phyloP scores from a whole-genome alignment of 345 rosid genomes.

The Nephelium lappaceum region DNA sequence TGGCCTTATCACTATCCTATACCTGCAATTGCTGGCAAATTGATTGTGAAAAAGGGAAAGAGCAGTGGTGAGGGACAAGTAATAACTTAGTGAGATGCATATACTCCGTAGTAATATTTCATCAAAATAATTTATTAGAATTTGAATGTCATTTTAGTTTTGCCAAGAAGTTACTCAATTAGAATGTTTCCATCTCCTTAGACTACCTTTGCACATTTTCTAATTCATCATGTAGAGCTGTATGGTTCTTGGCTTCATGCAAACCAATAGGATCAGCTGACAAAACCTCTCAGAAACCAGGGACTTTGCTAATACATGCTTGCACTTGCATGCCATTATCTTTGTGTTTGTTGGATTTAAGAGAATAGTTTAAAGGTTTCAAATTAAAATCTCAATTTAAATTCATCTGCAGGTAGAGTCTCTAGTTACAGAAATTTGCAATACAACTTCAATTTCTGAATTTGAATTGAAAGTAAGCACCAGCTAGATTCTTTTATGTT shows the following conservation, averaged over 20 bases:
- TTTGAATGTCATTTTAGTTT: not conserved
- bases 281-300: not conserved
- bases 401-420: slow-evolving; percentile 61
- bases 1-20: not conserved
- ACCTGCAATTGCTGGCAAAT: not conserved
- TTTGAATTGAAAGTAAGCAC: slow-evolving; percentile 74
- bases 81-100: not conserved
- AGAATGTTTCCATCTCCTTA: not conserved
- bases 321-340: not conserved
- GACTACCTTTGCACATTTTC: not conserved
- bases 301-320: not conserved
- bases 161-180: not conserved
- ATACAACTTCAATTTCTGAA: slow-evolving; percentile 73
- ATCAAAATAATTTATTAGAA: not conserved
- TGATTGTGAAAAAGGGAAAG: not conserved
- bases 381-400: not conserved
- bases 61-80: not conserved
- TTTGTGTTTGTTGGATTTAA: not conserved
- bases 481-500: slow-evolving; percentile 1
- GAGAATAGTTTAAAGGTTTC: slow-evolving; percentile 10
- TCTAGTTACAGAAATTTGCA: slow-evolving; percentile 62
- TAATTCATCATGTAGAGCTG: not conserved
- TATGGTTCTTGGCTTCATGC: not conserved
- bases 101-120: not conserved
- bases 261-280: not conserved